phyloP scores from a whole-genome alignment of 208 protist species.

The Trypanosoma melophagium region DNA sequence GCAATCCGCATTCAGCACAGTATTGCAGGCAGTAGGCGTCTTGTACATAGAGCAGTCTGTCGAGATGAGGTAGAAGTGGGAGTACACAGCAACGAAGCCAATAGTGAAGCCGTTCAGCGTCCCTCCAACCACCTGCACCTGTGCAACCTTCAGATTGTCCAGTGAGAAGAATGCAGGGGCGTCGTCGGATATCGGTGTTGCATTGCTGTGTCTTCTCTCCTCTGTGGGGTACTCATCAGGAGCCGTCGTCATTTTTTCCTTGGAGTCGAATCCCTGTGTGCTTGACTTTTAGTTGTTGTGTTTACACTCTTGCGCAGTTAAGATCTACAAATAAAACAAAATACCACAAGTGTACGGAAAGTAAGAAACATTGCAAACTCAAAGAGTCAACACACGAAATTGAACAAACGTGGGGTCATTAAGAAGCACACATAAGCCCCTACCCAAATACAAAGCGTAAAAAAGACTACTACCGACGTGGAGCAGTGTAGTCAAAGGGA shows the following conservation, averaged over 20 bases:
- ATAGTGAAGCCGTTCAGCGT: conserved; percentile 72
- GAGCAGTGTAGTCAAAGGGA: too few relatives aligned
- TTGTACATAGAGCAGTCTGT: conserved; percentile 59
- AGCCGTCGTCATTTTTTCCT: conserved; percentile 6
- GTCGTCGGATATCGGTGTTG: background rate
- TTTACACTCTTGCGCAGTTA: too few relatives aligned
- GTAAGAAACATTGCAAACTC: too few relatives aligned
- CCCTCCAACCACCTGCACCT: conserved; percentile 48
- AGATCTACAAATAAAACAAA: too few relatives aligned
- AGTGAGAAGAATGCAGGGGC: conserved; percentile 38
- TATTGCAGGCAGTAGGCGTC: conserved; percentile 35
- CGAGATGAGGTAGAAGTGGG: conserved; percentile 49
- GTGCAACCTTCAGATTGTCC: conserved; percentile 46
- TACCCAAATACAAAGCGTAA: too few relatives aligned
- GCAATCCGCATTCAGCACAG: conserved; percentile 54
- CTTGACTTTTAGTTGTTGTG: background rate
- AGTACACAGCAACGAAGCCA: conserved; percentile 79
- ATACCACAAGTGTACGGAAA: too few relatives aligned
- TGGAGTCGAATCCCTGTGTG: too few relatives aligned
- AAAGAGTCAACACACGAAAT: too few relatives aligned
- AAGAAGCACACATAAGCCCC: too few relatives aligned
- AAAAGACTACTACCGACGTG: too few relatives aligned
- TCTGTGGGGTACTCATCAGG: conserved; percentile 3
- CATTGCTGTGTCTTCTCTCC: background rate
- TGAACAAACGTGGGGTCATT: too few relatives aligned